A percentile compares a stretch with the other conserved stretches of the same genome.
These are phyloP conservation scores for Raffaelea arxii DNA, from an alignment of 2,329 filamentous ascomycete species.

Conservation along the genomic window DNA sequence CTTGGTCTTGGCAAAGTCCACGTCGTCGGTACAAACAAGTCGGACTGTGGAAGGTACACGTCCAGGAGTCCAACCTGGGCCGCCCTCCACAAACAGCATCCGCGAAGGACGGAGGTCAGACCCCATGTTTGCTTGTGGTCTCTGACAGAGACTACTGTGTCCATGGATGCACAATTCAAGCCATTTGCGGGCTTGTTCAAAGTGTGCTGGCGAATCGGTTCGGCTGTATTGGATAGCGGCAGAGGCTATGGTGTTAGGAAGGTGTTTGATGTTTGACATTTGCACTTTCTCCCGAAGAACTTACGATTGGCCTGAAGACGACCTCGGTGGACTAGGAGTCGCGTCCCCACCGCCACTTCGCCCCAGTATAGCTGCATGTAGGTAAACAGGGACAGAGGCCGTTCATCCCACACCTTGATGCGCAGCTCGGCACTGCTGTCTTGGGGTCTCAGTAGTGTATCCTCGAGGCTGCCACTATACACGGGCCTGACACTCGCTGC, in stretches of 20 bases:
- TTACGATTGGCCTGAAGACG: background rate
- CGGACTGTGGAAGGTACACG: background rate
- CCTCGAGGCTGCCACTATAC: no score
- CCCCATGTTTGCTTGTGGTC: no score
- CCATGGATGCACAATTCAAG: background rate
- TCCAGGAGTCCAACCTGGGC: background rate
- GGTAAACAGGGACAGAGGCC: background rate
- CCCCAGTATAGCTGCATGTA: background rate
- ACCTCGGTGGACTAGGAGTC: background rate
- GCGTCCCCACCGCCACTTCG: background rate
- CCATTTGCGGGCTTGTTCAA: background rate
- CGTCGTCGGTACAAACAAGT: background rate
- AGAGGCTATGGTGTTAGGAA: no score
- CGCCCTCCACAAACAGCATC: background rate
- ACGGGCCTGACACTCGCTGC: no score
- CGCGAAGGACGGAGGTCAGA: background rate
- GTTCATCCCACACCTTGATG: background rate
- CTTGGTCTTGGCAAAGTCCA: background rate
- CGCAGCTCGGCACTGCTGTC: background rate
- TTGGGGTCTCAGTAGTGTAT: background rate
- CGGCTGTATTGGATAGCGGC: background rate
- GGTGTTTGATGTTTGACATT: no score
- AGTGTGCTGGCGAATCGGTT: background rate
- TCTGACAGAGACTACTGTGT: background rate
- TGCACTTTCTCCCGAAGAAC: no score